Percentiles rank a stretch among this genome's conserved stretches.
phyloP scores from a whole-genome alignment of 768 basidiomycete species.

The Boletus speciosus region DNA sequence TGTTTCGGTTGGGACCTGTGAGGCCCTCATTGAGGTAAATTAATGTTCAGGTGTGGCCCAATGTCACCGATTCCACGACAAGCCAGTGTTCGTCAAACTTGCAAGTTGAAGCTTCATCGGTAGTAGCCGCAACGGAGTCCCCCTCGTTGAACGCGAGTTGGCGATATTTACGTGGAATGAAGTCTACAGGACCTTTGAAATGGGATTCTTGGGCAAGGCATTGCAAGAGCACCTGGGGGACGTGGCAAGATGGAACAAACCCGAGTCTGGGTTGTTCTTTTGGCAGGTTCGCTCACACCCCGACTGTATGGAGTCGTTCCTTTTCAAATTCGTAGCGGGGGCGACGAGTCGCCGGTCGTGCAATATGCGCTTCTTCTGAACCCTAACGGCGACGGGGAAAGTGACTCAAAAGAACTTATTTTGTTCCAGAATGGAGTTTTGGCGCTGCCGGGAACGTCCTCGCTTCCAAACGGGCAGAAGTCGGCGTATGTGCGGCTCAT shows the following conservation, averaged over 20 bases:
- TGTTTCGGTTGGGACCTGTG: constrained; percentile 59
- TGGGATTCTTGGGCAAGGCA: constrained; percentile 68
- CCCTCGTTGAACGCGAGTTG: constrained; percentile 57
- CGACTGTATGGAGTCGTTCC: background rate
- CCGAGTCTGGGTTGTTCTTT: constrained; percentile 82
- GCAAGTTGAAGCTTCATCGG: constrained; percentile 44
- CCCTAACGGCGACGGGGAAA: constrained; percentile 31
- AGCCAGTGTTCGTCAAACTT: constrained; percentile 51
- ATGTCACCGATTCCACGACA: background rate
- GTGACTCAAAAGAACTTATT: constrained; percentile 66
- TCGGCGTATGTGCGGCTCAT: constrained; percentile 70
- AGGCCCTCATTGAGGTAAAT: constrained; percentile 57
- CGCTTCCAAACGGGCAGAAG: constrained; percentile 61
- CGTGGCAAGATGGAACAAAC: constrained; percentile 62
- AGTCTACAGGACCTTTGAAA: constrained; percentile 56
- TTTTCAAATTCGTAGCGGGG: constrained; percentile 5
- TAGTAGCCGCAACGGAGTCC: constrained; percentile 53
- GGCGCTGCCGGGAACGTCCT: constrained; percentile 73
- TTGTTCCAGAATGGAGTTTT: constrained; percentile 70
- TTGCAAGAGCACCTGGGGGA: constrained; percentile 68
- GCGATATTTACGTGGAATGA: constrained; percentile 52
- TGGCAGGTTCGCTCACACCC: constrained; percentile 45
- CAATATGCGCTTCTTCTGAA: constrained; percentile 37
- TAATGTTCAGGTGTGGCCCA: constrained; percentile 52
- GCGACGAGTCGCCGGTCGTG: background rate